Conservation (phyloP, 257 asterid species). For the Solanum microdontum region DNA sequence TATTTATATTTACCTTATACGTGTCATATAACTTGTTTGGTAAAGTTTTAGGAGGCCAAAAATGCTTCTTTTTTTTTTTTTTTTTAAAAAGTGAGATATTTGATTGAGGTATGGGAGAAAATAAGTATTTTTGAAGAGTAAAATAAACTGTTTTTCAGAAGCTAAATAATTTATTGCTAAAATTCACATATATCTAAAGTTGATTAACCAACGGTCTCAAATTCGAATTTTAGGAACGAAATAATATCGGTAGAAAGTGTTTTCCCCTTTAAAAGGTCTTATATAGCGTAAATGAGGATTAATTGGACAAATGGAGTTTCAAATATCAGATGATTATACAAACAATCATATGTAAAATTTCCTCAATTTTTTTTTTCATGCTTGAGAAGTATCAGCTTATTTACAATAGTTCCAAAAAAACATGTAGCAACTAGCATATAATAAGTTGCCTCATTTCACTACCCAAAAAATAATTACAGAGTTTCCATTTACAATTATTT, state of each 20-base stretch:
- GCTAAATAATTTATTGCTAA: neutral
- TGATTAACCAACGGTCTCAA: neutral
- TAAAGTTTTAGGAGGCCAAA: rapidly evolving
- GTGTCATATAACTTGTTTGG: neutral
- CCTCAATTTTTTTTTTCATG: neutral
- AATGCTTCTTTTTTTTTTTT: neutral
- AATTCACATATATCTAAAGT: neutral
- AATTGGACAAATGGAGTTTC: neutral
- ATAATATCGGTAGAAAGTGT: too few relatives aligned
- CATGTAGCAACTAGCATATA: neutral
- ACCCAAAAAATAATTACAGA: neutral
- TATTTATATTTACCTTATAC: too few relatives aligned
- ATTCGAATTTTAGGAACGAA: neutral
- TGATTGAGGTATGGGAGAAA: neutral
- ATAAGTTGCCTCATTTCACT: neutral
- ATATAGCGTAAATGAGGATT: rapidly evolving
- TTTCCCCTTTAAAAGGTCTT: neutral
- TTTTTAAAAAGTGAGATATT: neutral
- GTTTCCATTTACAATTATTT: neutral
- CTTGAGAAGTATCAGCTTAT: neutral
- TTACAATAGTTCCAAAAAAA: neutral
- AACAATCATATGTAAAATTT: neutral
- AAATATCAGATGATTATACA: neutral
- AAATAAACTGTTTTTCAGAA: neutral
- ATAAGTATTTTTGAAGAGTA: neutral